These are phyloP conservation scores for Calonectria crousiana DNA, from an alignment of 2,329 filamentous ascomycete genomes.

Conservation along the genomic window DNA sequence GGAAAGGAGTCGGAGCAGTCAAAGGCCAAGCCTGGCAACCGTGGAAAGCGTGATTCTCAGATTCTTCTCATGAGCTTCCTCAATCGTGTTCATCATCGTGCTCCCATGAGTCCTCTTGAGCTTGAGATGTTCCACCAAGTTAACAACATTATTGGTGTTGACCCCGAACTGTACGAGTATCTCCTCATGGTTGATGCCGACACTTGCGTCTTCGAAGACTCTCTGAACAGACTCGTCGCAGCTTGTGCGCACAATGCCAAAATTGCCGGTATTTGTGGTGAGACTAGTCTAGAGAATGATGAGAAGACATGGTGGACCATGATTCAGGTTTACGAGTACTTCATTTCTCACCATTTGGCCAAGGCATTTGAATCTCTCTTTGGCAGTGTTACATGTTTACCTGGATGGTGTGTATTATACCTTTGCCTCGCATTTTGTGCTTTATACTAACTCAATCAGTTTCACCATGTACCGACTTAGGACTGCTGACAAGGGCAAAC, in stretches of 20 bases:
- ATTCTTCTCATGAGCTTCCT: slow-evolving; percentile 97
- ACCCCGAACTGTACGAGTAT: slow-evolving; percentile 97
- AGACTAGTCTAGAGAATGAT: slow-evolving; percentile 96
- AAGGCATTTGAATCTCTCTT: slow-evolving; percentile 99
- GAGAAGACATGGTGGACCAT: slow-evolving; percentile 98
- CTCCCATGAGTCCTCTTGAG: slow-evolving; percentile 95
- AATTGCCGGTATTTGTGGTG: slow-evolving; percentile 97
- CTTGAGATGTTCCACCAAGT: slow-evolving; percentile 99
- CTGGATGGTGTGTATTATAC: slow-evolving; percentile 84
- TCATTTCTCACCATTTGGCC: slow-evolving; percentile 95
- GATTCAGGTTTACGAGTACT: slow-evolving; percentile 99
- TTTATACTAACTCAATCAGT: slow-evolving; percentile 65
- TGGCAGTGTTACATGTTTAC: slow-evolving; percentile 97
- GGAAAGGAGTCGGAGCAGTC: slow-evolving; percentile 95
- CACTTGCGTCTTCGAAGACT: slow-evolving; percentile 92
- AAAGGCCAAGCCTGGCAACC: slow-evolving; percentile 95
- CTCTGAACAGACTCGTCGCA: slow-evolving; percentile 91
- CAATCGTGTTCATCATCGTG: slow-evolving; percentile 94
- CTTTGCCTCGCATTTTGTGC: background rate
- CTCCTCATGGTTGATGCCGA: slow-evolving; percentile 98
- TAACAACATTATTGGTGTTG: slow-evolving; percentile 98
- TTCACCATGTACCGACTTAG: slow-evolving; percentile 99
- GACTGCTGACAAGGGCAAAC: slow-evolving; percentile 93
- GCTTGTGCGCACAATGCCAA: slow-evolving; percentile 94
- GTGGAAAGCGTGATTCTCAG: slow-evolving; percentile 98